A percentile compares a stretch with the other conserved stretches of the same genome.
phyloP scores from a whole-genome alignment of 495 filamentous ascomycete genomes.

The Penicillium alfredii region DNA sequence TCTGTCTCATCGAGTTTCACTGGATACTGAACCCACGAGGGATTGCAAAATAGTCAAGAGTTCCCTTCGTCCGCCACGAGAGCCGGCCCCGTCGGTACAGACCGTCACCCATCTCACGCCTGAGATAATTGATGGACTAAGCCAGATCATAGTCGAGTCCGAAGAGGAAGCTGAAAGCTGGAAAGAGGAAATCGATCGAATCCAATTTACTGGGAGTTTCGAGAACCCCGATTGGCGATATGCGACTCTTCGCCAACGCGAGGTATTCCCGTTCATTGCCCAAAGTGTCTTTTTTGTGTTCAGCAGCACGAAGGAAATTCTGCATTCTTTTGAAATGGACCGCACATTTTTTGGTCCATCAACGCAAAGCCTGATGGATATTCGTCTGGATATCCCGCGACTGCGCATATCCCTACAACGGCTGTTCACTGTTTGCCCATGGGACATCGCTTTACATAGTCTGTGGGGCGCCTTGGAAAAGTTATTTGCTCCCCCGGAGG shows the following conservation, averaged over 20 bases:
- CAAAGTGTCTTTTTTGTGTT: conserved; percentile 72
- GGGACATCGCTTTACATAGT: conserved; percentile 62
- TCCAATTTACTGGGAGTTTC: conserved; percentile 35
- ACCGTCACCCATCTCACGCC: conserved; percentile 38
- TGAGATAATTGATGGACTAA: conserved; percentile 37
- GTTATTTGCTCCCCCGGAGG: conserved; percentile 59
- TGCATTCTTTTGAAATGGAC: conserved; percentile 57
- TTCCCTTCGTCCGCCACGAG: conserved; percentile 3
- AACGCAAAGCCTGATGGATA: conserved; percentile 5
- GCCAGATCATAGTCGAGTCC: conserved; percentile 29
- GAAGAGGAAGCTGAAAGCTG: conserved; percentile 36
- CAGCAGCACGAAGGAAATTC: conserved; percentile 55
- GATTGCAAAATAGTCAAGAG: conserved; percentile 19
- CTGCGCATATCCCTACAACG: conserved; percentile 30
- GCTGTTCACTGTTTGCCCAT: conserved; percentile 36
- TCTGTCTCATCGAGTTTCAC: conserved; percentile 3
- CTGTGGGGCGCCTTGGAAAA: conserved; percentile 67
- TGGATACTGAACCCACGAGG: conserved; percentile 15
- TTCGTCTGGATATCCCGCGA: conserved; percentile 25
- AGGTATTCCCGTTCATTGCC: conserved; percentile 53
- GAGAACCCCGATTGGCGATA: conserved; percentile 37
- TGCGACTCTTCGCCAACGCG: conserved; percentile 34
- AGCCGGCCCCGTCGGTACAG: conserved; percentile 24
- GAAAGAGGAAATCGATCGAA: conserved; percentile 36
- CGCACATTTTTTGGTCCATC: conserved; percentile 12